These are phyloP conservation scores for Aegilops longissima DNA, from an alignment of 176 grass and related monocot genomes.

Conservation along the genomic window DNA sequence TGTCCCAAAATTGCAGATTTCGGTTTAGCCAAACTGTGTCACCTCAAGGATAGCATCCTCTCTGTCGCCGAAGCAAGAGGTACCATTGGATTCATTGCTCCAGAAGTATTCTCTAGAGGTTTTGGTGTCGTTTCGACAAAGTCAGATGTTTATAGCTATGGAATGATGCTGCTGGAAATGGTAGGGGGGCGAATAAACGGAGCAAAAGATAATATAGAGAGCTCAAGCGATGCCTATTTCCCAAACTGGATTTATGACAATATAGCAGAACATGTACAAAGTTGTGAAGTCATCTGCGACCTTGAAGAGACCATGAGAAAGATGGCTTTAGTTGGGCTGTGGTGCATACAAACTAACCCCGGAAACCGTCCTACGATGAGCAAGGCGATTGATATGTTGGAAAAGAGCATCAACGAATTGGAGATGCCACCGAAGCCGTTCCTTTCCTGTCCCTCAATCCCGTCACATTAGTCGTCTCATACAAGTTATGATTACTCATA, in stretches of 20 bases:
- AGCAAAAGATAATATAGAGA: neutral
- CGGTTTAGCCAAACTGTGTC: conserved; percentile 60
- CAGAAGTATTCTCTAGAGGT: conserved; percentile 62
- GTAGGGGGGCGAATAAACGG: conserved; percentile 41
- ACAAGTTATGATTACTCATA: neutral
- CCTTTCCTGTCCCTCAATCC: neutral
- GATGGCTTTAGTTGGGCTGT: conserved; percentile 42
- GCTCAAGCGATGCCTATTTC: conserved; percentile 36
- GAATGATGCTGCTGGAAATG: conserved; percentile 65
- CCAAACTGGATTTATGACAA: conserved; percentile 56
- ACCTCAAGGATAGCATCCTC: conserved; percentile 48
- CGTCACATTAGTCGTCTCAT: neutral
- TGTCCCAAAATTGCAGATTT: conserved; percentile 73
- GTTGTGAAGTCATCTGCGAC: conserved; percentile 19
- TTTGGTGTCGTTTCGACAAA: conserved; percentile 57
- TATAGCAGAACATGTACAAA: conserved; percentile 9
- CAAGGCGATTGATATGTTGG: conserved; percentile 53
- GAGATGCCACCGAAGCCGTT: conserved; percentile 42
- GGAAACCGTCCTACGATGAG: conserved; percentile 48
- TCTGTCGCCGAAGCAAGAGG: conserved; percentile 54
- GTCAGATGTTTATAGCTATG: conserved; percentile 76
- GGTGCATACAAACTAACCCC: conserved; percentile 43
- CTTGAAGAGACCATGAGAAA: conserved; percentile 35
- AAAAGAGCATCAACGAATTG: conserved; percentile 36
- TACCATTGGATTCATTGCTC: conserved; percentile 68